A percentile compares a stretch with the other conserved stretches of the same genome.
Conservation (phyloP, 2,329 filamentous ascomycete genomes). For the Acrodontium crateriforme region DNA sequence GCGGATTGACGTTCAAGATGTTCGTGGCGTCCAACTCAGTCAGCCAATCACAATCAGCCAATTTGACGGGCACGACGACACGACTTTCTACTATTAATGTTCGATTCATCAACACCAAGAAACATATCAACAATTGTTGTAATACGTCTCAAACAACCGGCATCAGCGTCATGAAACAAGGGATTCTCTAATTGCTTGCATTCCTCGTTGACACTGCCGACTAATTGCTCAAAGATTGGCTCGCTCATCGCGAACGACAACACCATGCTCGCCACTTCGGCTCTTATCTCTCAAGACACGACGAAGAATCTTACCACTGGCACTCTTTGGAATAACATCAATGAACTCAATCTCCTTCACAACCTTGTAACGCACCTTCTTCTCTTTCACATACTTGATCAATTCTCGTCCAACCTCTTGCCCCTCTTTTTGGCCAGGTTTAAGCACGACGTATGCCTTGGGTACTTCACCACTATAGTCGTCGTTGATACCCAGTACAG, state of each 20-base stretch:
- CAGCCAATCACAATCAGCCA: too few species aligned
- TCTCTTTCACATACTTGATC: constrained; percentile 46
- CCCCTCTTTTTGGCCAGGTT: constrained; percentile 14
- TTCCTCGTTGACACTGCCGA: too few species aligned
- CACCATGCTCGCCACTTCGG: constrained; percentile 17
- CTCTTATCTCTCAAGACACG: constrained; percentile 41
- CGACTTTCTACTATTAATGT: too few species aligned
- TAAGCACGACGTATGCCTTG: constrained; percentile 43
- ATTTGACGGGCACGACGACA: too few species aligned
- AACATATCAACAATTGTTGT: too few species aligned
- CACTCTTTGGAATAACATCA: constrained; percentile 56
- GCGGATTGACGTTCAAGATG: too few species aligned
- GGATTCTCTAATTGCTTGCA: too few species aligned
- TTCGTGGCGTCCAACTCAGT: too few species aligned
- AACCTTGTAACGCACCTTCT: constrained; percentile 57
- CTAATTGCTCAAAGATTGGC: constrained; percentile 22
- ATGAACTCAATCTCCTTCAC: constrained; percentile 52
- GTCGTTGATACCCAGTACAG: constrained; percentile 40
- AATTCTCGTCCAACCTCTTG: constrained; percentile 33
- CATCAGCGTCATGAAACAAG: too few species aligned
- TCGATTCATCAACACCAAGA: too few species aligned
- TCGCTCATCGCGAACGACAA: constrained; percentile 22
- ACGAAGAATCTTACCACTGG: constrained; percentile 60
- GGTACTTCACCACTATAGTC: constrained; percentile 44
- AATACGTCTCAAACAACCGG: too few species aligned